Evolutionary conservation across 305 asterid genomes (phyloP).

Genomic region (Rubia balearica): DNA sequence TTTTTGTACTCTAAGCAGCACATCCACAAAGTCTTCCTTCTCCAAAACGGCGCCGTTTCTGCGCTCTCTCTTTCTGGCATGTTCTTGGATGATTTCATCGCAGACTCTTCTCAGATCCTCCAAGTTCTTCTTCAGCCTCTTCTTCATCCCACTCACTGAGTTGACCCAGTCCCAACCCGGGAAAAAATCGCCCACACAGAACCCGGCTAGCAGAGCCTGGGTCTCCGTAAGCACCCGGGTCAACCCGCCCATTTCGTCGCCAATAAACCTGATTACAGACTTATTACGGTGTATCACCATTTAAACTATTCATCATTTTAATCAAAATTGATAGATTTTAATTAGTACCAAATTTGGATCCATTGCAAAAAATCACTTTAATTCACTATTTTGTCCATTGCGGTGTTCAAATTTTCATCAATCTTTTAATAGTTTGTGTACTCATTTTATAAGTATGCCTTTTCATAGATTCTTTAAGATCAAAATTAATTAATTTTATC

Average conservation of each 20-base stretch:
- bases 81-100: conserved; percentile 30
- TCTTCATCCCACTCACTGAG: conserved; percentile 29
- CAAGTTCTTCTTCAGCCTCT: conserved; percentile 29
- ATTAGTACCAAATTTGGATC: too few relatives aligned
- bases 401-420: too few relatives aligned
- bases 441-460: too few relatives aligned
- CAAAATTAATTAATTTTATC: too few relatives aligned
- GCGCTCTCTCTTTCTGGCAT: conserved; percentile 6
- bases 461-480: too few relatives aligned
- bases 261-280: conserved; percentile 4
- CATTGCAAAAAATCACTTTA: too few relatives aligned
- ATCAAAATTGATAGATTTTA: too few relatives aligned
- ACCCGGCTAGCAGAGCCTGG: conserved; percentile 32
- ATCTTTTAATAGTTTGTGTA: too few relatives aligned
- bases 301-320: too few relatives aligned
- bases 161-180: conserved; percentile 36
- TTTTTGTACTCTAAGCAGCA: conserved; percentile 28
- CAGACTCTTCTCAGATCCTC: conserved; percentile 30
- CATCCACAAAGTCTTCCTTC: conserved; percentile 34
- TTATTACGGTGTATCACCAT: too few relatives aligned
- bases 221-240: conserved; percentile 35
- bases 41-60: not conserved
- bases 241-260: conserved; percentile 18
- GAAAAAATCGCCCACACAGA: conserved; percentile 31
- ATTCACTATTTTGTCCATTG: too few relatives aligned